These are phyloP conservation scores for Colletotrichum neosansevieriae DNA, from an alignment of 2,329 filamentous ascomycete genomes.

Conservation along the genomic window DNA sequence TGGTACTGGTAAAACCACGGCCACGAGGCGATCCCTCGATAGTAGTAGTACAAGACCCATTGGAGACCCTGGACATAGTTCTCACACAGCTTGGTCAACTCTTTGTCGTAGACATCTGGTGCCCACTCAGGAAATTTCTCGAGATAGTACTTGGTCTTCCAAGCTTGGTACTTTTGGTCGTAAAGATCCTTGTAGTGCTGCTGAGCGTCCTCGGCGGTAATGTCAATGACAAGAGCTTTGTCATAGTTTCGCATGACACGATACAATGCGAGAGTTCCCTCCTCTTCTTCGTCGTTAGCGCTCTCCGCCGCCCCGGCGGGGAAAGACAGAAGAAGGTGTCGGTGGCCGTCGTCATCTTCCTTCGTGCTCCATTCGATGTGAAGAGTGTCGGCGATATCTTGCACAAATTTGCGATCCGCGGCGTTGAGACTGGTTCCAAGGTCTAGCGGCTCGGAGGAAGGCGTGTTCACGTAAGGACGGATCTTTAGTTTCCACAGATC, in stretches of 20 bases:
- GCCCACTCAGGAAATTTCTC: constrained; percentile 91
- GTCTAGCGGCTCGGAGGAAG: constrained; percentile 74
- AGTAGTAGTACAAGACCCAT: constrained; percentile 99
- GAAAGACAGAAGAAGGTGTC: constrained; percentile 64
- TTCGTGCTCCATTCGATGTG: constrained; percentile 69
- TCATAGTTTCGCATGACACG: constrained; percentile 92
- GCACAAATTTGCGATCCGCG: constrained; percentile 91
- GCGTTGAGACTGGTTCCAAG: constrained; percentile 80
- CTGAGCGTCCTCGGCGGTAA: constrained; percentile 83
- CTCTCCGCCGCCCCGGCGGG: constrained; percentile 70
- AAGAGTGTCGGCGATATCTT: constrained; percentile 80
- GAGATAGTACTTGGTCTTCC: constrained; percentile 95
- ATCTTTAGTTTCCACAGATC: constrained; percentile 83
- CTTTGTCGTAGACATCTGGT: constrained; percentile 78
- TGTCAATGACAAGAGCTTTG: constrained; percentile 85
- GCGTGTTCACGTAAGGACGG: constrained; percentile 83
- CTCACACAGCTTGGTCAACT: constrained; percentile 85
- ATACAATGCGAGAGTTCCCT: constrained; percentile 86
- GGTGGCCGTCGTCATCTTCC: constrained; percentile 67
- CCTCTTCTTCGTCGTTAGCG: constrained; percentile 80
- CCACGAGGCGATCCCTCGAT: constrained; percentile 96
- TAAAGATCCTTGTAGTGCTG: constrained; percentile 86
- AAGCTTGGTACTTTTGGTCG: constrained; percentile 87
- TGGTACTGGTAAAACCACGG: constrained; percentile 98
- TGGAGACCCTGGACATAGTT: constrained; percentile 98